Conservation (phyloP, 2,329 filamentous ascomycete genomes). For the Talaromyces funiculosus region DNA sequence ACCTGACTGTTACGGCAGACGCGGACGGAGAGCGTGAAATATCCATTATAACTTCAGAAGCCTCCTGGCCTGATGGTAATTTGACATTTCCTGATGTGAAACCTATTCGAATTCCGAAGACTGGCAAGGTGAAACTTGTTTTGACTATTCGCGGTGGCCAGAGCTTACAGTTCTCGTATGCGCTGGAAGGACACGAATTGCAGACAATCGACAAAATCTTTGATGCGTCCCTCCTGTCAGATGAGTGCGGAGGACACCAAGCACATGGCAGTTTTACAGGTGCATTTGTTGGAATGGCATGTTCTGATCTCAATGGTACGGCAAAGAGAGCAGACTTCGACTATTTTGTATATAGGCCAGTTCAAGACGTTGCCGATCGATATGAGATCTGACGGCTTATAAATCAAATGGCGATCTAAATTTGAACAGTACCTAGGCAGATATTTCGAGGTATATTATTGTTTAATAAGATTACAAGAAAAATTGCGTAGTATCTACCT, state of each 20-base stretch:
- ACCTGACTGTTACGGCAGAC: conserved; percentile 10
- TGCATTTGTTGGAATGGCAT: conserved; percentile 13
- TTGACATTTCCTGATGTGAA: not conserved
- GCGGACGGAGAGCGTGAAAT: conserved; percentile 13
- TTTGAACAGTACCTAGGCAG: too few relatives aligned
- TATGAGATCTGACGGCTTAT: conserved; percentile 8
- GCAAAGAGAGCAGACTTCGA: conserved; percentile 6
- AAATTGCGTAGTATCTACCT: too few relatives aligned
- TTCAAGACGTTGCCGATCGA: conserved; percentile 6
- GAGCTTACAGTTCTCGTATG: conserved; percentile 11
- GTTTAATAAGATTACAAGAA: too few relatives aligned
- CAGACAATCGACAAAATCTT: conserved; percentile 6
- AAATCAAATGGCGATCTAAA: too few relatives aligned
- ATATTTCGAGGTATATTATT: too few relatives aligned
- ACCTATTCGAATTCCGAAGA: conserved; percentile 5
- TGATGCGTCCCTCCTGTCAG: conserved; percentile 11
- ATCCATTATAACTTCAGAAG: conserved; percentile 8
- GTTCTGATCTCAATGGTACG: conserved; percentile 13
- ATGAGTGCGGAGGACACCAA: conserved; percentile 13
- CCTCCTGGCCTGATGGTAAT: conserved; percentile 12
- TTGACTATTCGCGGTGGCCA: conserved; percentile 11
- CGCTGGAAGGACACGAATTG: conserved; percentile 7
- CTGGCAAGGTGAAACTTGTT: conserved; percentile 12
- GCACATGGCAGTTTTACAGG: conserved; percentile 13
- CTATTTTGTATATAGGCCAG: conserved; percentile 12